Evolutionary conservation across 1,284 basidiomycete species (phyloP).

Genomic region (Leccinum fuscescens): DNA sequence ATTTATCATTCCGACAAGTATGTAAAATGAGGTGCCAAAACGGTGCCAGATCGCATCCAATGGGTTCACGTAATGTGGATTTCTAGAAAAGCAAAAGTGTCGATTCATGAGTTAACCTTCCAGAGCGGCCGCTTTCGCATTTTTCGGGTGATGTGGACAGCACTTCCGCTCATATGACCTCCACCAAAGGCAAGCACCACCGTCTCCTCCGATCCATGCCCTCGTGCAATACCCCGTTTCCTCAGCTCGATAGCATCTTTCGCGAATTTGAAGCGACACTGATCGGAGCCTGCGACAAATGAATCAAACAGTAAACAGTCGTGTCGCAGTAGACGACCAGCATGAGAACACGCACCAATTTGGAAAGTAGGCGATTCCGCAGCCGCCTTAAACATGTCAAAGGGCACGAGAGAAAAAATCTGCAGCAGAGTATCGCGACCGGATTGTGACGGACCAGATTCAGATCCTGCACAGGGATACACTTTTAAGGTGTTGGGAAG

Average conservation of each 20-base stretch:
- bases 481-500: constrained; percentile 65
- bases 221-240: constrained; percentile 64
- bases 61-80: constrained; percentile 30
- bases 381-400: constrained; percentile 78
- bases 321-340: constrained; percentile 7
- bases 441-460: constrained; percentile 37
- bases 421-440: constrained; percentile 67
- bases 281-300: constrained; percentile 61
- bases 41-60: constrained; percentile 16
- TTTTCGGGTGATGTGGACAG: constrained; percentile 84
- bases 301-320: constrained; percentile 11
- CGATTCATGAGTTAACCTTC: constrained; percentile 71
- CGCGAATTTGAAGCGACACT: constrained; percentile 84
- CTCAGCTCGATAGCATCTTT: constrained; percentile 83
- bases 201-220: constrained; percentile 70
- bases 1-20: constrained; percentile 19
- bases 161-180: constrained; percentile 63
- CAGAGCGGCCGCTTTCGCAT: constrained; percentile 78
- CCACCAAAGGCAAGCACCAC: constrained; percentile 84
- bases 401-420: constrained; percentile 73
- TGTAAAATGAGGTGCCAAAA: constrained; percentile 22
- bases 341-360: constrained; percentile 55
- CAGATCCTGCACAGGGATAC: constrained; percentile 37
- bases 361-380: constrained; percentile 75
- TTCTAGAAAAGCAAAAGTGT: constrained; percentile 16